phyloP scores from a whole-genome alignment of 257 asterid genomes.

The Penstemon eatonii region DNA sequence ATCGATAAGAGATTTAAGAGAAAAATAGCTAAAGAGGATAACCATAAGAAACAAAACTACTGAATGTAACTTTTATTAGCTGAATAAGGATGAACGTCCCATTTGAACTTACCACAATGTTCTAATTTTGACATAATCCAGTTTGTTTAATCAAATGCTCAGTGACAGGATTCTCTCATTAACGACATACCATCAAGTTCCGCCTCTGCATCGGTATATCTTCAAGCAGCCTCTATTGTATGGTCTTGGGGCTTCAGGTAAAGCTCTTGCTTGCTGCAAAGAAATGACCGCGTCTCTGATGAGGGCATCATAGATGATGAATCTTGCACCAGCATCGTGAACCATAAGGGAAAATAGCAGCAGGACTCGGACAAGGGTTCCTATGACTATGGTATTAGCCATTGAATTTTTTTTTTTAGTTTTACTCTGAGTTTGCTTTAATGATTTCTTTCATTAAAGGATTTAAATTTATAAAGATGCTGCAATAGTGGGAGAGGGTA shows the following conservation, averaged over 20 bases:
- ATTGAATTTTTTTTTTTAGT: background rate
- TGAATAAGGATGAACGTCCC: background rate
- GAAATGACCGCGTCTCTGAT: background rate
- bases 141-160: background rate
- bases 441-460: background rate
- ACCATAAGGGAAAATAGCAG: slow-evolving; percentile 24
- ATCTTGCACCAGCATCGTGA: slow-evolving; percentile 8
- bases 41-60: background rate
- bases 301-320: slow-evolving; percentile 27
- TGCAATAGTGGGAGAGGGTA: background rate
- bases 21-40: background rate
- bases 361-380: slow-evolving; percentile 17
- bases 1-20: background rate
- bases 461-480: background rate
- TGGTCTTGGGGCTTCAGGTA: background rate
- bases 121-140: background rate
- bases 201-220: slow-evolving; percentile 15
- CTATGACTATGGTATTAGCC: background rate
- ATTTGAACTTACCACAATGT: background rate
- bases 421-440: background rate
- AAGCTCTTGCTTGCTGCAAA: too few species aligned
- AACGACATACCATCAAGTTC: background rate
- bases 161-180: background rate
- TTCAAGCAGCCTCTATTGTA: slow-evolving; percentile 16
- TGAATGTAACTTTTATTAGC: slow-evolving; percentile 4